These are phyloP conservation scores for Diaporthe ilicicola DNA, from an alignment of 2,329 filamentous ascomycete genomes.

Conservation along the genomic window DNA sequence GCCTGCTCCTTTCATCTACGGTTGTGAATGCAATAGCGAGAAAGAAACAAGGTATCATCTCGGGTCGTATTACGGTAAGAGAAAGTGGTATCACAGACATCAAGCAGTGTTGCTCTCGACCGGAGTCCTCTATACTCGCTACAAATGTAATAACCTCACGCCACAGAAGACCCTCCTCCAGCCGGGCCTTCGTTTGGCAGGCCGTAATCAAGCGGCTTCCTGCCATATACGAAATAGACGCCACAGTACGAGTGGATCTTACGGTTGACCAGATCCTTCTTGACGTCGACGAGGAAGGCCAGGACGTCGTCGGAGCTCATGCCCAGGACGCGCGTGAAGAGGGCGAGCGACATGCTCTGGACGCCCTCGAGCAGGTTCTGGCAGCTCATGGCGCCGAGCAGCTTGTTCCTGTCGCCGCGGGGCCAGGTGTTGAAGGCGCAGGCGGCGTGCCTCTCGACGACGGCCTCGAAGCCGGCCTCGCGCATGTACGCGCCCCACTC, in stretches of 20 bases:
- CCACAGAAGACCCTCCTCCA: background rate
- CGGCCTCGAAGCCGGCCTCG: constrained; percentile 43
- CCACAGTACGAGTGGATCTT: constrained; percentile 45
- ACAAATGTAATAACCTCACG: background rate
- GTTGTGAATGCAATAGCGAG: no score
- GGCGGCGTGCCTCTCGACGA: constrained; percentile 42
- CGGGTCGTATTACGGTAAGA: background rate
- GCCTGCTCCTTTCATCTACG: background rate
- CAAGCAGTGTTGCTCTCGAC: background rate
- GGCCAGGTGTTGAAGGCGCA: constrained; percentile 48
- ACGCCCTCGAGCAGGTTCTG: constrained; percentile 43
- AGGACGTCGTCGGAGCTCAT: constrained; percentile 41
- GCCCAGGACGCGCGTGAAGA: constrained; percentile 41
- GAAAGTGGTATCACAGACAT: background rate
- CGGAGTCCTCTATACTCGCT: no score
- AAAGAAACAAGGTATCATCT: background rate
- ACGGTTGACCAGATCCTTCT: constrained; percentile 42
- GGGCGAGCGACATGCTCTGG: constrained; percentile 44
- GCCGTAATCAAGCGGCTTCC: constrained; percentile 22
- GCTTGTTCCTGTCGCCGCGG: constrained; percentile 45
- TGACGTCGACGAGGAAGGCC: constrained; percentile 43
- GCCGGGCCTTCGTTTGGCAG: background rate
- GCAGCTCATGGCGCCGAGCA: constrained; percentile 42
- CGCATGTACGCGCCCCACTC: constrained; percentile 41
- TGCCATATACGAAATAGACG: constrained; percentile 39